Base-by-base conservation (phyloP, 805 yeast species). In the Metschnikowia reukaufii region DNA sequence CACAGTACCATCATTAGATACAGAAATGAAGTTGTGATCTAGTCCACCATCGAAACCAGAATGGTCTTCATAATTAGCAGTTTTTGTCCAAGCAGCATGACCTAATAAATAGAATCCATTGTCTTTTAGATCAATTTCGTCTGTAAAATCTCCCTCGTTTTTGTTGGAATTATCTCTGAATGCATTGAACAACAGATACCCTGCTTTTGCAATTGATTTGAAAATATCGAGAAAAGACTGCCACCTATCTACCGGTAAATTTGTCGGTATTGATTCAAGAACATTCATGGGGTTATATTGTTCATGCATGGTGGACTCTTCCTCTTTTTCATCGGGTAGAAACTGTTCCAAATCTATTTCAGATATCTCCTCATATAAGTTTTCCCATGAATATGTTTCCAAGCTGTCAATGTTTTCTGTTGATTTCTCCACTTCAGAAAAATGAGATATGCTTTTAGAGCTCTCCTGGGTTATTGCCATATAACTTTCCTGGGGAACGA, bases 61-160 rank as follows among this genome's bases (percentile, higher is more conserved):
- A 4, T 29, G 16, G 16, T 31, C 31, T 20, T 19, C 21, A 4
- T 31, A 36, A 2, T 15, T 23, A 13, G 15, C 30, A 6, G 36
- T 27, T 13, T 31, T 20, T 2, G 43, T 39, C 33, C 29, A 39
- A 31, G 43, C 36, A 13, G 43, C 25, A n/a, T 35, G 38, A 7
- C 38, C 38, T 10, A 35, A 9, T 3, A 18, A 12, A 15, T 19
- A 35, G 2, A 2, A 8, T 34, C 13, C 21, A 12, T 34, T 18
- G 9, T 12, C 21, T 17, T 2, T 2, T 34, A 7, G 7, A 6
- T 16, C 19, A 8, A 25, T 25, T 2, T 25, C 5, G 12, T 25
- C 12, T 25, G 29, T 13, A 25, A 25, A 9, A 3, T 9, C 8
- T 25, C 29, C 29, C 12, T 25, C 29, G 8, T 25, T 25, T 13